These are phyloP conservation scores for Stagonosporopsis cucurbitacearum DNA, from an alignment of 2,329 filamentous ascomycete species.

Conservation along the genomic window DNA sequence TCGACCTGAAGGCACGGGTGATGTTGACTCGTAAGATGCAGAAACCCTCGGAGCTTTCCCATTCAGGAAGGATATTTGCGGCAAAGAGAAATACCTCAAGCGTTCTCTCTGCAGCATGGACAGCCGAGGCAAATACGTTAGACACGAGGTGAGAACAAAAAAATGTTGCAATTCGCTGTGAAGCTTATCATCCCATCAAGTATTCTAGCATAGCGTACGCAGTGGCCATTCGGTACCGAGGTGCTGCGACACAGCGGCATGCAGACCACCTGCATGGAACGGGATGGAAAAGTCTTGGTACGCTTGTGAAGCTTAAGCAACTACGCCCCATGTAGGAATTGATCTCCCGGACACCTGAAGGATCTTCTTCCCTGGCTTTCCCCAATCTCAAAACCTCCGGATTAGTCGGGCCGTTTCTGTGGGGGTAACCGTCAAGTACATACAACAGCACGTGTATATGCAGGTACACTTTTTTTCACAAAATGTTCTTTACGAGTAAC, in stretches of 20 bases:
- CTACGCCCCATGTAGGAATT: conserved; percentile 11
- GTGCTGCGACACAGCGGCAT: not conserved
- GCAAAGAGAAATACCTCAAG: not conserved
- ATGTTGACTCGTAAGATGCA: conserved; percentile 3
- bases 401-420: conserved; percentile 1
- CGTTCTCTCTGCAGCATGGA: not conserved
- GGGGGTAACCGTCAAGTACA: not conserved
- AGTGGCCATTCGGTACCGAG: not conserved
- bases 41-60: conserved; percentile 1
- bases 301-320: conserved; percentile 5
- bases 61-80: not conserved
- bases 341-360: conserved; percentile 3
- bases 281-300: conserved; percentile 6
- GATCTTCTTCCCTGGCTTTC: conserved; percentile 1
- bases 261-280: not conserved
- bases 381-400: not conserved
- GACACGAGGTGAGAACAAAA: not conserved
- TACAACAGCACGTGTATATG: not conserved
- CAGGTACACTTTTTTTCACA: no score
- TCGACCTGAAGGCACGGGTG: not conserved
- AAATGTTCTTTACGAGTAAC: no score
- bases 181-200: not conserved
- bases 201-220: not conserved
- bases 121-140: not conserved
- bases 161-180: not conserved